A percentile compares a stretch with the other conserved stretches of the same genome.
phyloP scores from a whole-genome alignment of 345 rosid species.

The Reutealis trisperma region DNA sequence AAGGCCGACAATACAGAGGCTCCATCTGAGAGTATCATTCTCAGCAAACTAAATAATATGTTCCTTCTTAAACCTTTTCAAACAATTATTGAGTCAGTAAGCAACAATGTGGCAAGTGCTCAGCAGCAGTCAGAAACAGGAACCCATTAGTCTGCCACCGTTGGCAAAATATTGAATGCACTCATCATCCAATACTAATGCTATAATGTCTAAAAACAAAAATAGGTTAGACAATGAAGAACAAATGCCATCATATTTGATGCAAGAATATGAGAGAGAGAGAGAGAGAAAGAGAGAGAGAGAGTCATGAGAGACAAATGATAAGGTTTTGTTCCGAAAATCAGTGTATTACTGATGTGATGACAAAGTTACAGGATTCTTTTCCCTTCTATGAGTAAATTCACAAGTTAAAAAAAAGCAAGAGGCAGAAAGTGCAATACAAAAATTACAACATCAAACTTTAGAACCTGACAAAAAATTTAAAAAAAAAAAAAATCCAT shows the following conservation, averaged over 20 bases:
- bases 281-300: too few relatives aligned
- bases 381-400: neutral
- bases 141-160: neutral
- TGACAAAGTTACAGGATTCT: neutral
- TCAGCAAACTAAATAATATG: too few relatives aligned
- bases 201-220: neutral
- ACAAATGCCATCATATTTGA: neutral
- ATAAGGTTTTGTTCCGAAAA: slow-evolving; percentile 22
- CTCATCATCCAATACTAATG: neutral
- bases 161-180: neutral
- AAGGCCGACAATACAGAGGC: too few relatives aligned
- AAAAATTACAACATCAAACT: neutral
- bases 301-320: neutral
- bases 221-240: neutral
- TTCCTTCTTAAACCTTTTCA: neutral
- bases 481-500: neutral
- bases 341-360: neutral
- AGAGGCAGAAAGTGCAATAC: slow-evolving; percentile 17
- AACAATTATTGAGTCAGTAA: neutral
- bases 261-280: neutral
- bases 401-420: slow-evolving; percentile 7
- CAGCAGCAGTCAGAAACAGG: neutral
- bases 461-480: neutral
- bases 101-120: neutral
- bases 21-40: too few relatives aligned